phyloP scores from a whole-genome alignment of 805 yeast species.

The Saccharomycopsis amapae region DNA sequence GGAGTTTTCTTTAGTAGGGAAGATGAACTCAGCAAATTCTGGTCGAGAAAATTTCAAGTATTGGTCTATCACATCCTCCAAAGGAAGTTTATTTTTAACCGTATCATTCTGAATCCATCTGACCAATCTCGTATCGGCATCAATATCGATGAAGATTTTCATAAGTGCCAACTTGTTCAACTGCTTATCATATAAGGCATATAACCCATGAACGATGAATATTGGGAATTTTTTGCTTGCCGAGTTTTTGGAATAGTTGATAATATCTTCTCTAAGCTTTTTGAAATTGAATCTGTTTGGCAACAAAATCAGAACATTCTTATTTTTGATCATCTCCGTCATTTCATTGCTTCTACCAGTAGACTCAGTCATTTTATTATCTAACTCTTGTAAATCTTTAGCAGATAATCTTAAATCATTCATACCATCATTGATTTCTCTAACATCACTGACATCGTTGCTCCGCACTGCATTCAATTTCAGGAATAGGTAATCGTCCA shows the following conservation, averaged over 20 bases:
- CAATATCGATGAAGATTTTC: constrained; percentile 73
- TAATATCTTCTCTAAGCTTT: constrained; percentile 9
- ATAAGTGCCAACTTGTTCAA: constrained; percentile 52
- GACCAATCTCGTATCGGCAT: constrained; percentile 77
- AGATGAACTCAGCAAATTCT: constrained; percentile 60
- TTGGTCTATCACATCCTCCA: constrained; percentile 30
- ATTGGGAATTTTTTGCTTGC: constrained; percentile 23
- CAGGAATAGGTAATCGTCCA: constrained; percentile 7
- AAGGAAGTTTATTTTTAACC: constrained; percentile 23
- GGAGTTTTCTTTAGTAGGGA: constrained; percentile 63
- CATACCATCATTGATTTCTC: neutral
- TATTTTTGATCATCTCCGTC: constrained; percentile 1
- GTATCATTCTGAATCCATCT: constrained; percentile 48
- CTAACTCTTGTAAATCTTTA: neutral
- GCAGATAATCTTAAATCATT: neutral
- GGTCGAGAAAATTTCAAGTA: constrained; percentile 54
- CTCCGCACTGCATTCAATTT: too few species aligned
- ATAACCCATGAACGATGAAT: constrained; percentile 64
- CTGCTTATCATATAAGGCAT: constrained; percentile 61
- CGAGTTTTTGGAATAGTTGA: neutral
- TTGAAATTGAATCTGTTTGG: constrained; percentile 17
- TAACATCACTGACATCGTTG: too few species aligned
- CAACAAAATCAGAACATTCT: neutral
- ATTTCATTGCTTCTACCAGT: neutral
- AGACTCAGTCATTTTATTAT: neutral